phyloP scores from a whole-genome alignment of 1,139 yeast species.

The Geotrichum cucujoidarum region DNA sequence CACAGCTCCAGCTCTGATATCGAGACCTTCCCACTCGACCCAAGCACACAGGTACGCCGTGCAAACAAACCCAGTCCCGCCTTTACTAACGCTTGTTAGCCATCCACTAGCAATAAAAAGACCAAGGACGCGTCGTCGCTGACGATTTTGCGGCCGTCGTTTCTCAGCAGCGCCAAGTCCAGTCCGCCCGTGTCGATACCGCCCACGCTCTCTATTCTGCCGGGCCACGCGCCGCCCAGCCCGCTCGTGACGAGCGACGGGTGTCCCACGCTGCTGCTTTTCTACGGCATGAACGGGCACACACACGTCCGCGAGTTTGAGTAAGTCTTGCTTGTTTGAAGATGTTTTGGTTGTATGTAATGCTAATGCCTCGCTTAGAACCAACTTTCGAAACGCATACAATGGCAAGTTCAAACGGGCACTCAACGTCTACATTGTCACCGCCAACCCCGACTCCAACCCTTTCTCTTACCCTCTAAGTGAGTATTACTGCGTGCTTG shows the following conservation, averaged over 20 bases:
- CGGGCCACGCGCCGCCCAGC: background rate
- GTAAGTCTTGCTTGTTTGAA: no score
- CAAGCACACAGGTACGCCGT: no score
- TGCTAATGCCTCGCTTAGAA: background rate
- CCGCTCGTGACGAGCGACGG: background rate
- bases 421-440: background rate
- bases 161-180: background rate
- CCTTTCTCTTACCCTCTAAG: conserved; percentile 4
- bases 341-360: no score
- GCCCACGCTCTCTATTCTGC: background rate
- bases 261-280: conserved; percentile 10
- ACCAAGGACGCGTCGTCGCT: background rate
- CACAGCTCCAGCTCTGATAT: background rate
- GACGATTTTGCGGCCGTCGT: background rate
- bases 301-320: conserved; percentile 14
- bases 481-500: background rate
- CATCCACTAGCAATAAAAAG: background rate
- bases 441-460: conserved; percentile 2
- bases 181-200: background rate
- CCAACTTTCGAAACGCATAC: no score
- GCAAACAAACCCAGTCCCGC: background rate
- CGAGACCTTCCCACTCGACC: no score
- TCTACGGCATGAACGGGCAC: conserved; percentile 10
- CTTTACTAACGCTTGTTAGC: background rate
- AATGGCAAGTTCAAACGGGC: no score